These are phyloP conservation scores for Geosiphon pyriformis DNA, from an alignment of 192 early-diverging fungal genomes.

Conservation along the genomic window DNA sequence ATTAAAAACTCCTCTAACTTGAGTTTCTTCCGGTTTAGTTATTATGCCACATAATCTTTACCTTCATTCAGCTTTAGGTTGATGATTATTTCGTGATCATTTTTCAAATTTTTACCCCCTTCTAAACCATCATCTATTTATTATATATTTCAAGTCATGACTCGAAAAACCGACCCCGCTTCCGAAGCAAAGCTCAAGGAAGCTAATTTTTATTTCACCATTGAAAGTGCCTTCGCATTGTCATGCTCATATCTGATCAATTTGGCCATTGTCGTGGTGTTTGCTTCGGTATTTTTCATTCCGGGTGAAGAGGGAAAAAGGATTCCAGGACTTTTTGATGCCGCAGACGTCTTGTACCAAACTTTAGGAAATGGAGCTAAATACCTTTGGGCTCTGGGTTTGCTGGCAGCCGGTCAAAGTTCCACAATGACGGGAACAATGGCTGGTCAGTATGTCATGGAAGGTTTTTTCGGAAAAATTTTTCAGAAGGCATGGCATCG, in stretches of 20 bases:
- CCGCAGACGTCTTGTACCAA: constrained; percentile 46
- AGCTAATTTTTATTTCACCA: constrained; percentile 61
- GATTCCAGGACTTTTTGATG: constrained; percentile 59
- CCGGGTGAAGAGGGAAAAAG: constrained; percentile 16
- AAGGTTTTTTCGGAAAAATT: constrained; percentile 70
- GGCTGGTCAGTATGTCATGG: constrained; percentile 86
- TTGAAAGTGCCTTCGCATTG: constrained; percentile 59
- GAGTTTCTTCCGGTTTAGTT: constrained; percentile 26
- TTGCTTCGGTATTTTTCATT: constrained; percentile 45
- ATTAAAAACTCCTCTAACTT: neutral
- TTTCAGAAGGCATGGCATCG: constrained; percentile 59
- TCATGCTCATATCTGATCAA: constrained; percentile 64
- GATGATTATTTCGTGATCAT: neutral
- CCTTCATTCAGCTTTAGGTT: constrained; percentile 58
- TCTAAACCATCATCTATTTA: neutral
- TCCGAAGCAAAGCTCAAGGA: constrained; percentile 46
- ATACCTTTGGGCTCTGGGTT: constrained; percentile 75
- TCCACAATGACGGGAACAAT: constrained; percentile 87
- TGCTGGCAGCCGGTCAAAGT: constrained; percentile 77
- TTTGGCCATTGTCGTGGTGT: constrained; percentile 62
- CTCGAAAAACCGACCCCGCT: constrained; percentile 37
- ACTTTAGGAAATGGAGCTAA: constrained; percentile 61
- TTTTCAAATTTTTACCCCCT: neutral
- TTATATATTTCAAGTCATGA: constrained; percentile 14
- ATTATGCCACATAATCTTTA: constrained; percentile 92